A percentile compares a stretch with the other conserved stretches of the same genome.
Conservation (phyloP, 2,329 filamentous ascomycete genomes). For the Penicillium hordei region DNA sequence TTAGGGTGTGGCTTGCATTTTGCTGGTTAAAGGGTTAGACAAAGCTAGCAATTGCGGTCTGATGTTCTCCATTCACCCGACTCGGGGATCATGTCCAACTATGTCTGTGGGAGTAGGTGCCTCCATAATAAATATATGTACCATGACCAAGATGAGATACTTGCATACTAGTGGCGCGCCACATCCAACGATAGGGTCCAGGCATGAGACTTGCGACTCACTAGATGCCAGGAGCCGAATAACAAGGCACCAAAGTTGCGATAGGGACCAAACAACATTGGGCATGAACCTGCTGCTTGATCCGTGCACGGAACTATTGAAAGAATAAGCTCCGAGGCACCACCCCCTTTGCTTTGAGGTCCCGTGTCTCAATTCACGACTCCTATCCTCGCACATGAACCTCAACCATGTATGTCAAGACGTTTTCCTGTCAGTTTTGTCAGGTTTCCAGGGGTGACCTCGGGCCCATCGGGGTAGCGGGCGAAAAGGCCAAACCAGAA, state of each 20-base stretch:
- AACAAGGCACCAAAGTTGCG: not conserved
- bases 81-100: not conserved
- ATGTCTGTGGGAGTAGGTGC: not conserved
- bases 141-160: not conserved
- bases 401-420: slow-evolving; percentile 21
- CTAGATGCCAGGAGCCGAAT: slow-evolving; percentile 1
- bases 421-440: slow-evolving; percentile 6
- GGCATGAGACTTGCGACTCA: slow-evolving; percentile 13
- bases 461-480: not conserved
- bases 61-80: slow-evolving; percentile 6
- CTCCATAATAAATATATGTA: not conserved
- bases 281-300: slow-evolving; percentile 12
- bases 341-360: not conserved
- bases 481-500: slow-evolving; percentile 12
- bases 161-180: slow-evolving; percentile 5
- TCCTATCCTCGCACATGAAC: slow-evolving; percentile 16
- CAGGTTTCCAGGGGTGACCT: not conserved
- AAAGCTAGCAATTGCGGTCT: slow-evolving; percentile 18
- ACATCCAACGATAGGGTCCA: not conserved
- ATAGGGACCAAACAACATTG: not conserved
- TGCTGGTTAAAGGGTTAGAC: not conserved
- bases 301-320: slow-evolving; percentile 29
- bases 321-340: not conserved
- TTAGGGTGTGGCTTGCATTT: slow-evolving; percentile 23
- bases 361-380: not conserved